phyloP scores from a whole-genome alignment of 2,329 filamentous ascomycete species.

The Pyrenochaeta sp. region DNA sequence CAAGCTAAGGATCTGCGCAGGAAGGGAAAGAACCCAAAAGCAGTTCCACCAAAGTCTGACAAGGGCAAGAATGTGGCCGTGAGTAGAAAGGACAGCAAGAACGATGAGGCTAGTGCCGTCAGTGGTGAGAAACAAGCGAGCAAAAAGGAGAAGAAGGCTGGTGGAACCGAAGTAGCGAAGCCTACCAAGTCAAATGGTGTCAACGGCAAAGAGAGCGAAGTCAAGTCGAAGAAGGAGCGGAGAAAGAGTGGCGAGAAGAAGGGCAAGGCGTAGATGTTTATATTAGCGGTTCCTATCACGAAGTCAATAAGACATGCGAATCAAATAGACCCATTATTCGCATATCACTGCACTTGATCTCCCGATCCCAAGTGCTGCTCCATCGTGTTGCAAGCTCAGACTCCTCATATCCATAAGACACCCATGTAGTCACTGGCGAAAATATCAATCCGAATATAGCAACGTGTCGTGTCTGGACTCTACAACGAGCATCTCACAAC shows the following conservation, averaged over 20 bases:
- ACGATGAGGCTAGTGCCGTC: slow-evolving; percentile 6
- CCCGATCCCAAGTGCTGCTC: too few species aligned
- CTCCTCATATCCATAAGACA: too few species aligned
- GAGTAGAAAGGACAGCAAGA: slow-evolving; percentile 1
- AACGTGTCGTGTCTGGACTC: too few species aligned
- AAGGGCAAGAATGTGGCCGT: slow-evolving; percentile 7
- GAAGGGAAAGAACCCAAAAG: slow-evolving; percentile 60
- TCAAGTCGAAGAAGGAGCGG: slow-evolving; percentile 23
- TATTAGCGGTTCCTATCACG: background rate
- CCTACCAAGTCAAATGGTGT: slow-evolving; percentile 5
- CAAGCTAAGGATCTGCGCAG: slow-evolving; percentile 53
- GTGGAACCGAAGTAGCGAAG: slow-evolving; percentile 1
- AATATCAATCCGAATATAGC: too few species aligned
- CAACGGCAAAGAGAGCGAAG: slow-evolving; percentile 8
- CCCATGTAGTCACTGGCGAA: too few species aligned
- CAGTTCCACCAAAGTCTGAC: slow-evolving; percentile 29
- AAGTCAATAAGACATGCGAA: background rate
- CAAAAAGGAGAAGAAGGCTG: slow-evolving; percentile 22
- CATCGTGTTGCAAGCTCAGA: too few species aligned
- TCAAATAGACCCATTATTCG: background rate
- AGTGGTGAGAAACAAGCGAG: slow-evolving; percentile 12
- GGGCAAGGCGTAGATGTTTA: slow-evolving; percentile 17
- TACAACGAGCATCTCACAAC: too few species aligned
- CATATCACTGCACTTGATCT: too few species aligned
- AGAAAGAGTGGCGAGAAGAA: slow-evolving; percentile 34